These are phyloP conservation scores for Nymphaea thermarum DNA, from an alignment of 164 flowering plant genomes.

Conservation along the genomic window DNA sequence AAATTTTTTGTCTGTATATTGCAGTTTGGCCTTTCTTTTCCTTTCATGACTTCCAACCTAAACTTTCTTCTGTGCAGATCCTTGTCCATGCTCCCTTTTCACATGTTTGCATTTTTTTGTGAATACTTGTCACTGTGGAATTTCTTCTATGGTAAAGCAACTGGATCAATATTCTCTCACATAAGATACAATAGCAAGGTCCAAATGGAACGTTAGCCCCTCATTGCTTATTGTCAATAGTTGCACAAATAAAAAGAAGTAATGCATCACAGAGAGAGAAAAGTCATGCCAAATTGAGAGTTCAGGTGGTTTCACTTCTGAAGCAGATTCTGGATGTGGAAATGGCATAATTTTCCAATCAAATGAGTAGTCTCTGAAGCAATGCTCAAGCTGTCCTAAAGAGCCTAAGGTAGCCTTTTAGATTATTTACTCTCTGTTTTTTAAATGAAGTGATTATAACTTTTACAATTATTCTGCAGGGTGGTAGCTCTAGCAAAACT, in stretches of 20 bases:
- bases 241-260: slow-evolving; percentile 30
- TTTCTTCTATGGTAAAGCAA: slow-evolving; percentile 16
- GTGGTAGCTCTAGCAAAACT: slow-evolving; percentile 2
- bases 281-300: slow-evolving; percentile 11
- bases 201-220: slow-evolving; percentile 38
- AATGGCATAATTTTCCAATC: not conserved
- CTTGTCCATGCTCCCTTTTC: not conserved
- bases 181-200: no score
- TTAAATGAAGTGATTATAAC: slow-evolving; percentile 2
- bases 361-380: slow-evolving; percentile 13
- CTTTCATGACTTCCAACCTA: not conserved
- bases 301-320: slow-evolving; percentile 7
- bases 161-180: slow-evolving; percentile 7
- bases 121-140: slow-evolving; percentile 25
- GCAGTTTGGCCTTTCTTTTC: slow-evolving; percentile 26
- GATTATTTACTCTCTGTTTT: not conserved
- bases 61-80: not conserved
- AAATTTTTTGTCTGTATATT: slow-evolving; percentile 62
- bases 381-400: slow-evolving; percentile 6
- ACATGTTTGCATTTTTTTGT: not conserved
- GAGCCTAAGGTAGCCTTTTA: slow-evolving; percentile 19
- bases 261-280: slow-evolving; percentile 5
- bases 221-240: slow-evolving; percentile 22
- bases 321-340: slow-evolving; percentile 15
- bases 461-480: slow-evolving; percentile 18